Conservation (phyloP, 495 filamentous ascomycete genomes). For the Aspergillus leporis region DNA sequence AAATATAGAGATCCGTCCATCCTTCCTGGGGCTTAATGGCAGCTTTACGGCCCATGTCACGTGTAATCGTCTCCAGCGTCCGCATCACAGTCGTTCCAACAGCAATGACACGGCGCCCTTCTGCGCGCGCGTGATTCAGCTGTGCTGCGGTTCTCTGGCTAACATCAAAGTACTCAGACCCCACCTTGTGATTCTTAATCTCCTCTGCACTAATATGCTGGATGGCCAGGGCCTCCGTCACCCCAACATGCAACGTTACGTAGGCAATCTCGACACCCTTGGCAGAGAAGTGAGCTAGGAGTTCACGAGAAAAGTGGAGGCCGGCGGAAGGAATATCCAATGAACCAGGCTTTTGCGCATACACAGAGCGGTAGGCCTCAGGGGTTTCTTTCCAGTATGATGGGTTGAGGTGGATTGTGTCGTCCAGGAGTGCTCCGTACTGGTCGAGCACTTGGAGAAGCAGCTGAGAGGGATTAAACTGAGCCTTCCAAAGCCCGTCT, state of each 20-base stretch:
- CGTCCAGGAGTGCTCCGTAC: neutral
- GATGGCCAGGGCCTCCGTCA: neutral
- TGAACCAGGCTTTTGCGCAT: neutral
- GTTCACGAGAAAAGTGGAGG: slow-evolving; percentile 1
- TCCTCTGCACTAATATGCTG: neutral
- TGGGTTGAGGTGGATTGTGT: neutral
- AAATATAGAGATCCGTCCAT: slow-evolving; percentile 2
- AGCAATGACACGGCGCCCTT: neutral
- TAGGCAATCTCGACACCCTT: slow-evolving; percentile 1
- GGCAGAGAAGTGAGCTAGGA: neutral
- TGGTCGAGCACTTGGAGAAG: neutral
- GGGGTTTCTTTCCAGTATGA: neutral
- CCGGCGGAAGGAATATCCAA: slow-evolving; percentile 6
- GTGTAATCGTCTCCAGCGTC: neutral
- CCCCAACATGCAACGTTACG: slow-evolving; percentile 5
- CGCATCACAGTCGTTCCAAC: slow-evolving; percentile 1
- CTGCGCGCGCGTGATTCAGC: neutral
- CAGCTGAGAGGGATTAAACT: neutral
- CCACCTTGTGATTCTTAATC: slow-evolving; percentile 2
- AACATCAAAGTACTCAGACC: slow-evolving; percentile 19
- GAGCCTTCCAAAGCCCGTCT: neutral
- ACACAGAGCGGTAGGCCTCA: neutral
- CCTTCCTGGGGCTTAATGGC: neutral
- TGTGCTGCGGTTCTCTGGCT: neutral
- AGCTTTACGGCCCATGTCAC: neutral